Evolutionary conservation across 2,329 filamentous ascomycete species (phyloP), one percentile per base, ranked within the genome.

Genomic region (Verticillium klebahnii): DNA sequence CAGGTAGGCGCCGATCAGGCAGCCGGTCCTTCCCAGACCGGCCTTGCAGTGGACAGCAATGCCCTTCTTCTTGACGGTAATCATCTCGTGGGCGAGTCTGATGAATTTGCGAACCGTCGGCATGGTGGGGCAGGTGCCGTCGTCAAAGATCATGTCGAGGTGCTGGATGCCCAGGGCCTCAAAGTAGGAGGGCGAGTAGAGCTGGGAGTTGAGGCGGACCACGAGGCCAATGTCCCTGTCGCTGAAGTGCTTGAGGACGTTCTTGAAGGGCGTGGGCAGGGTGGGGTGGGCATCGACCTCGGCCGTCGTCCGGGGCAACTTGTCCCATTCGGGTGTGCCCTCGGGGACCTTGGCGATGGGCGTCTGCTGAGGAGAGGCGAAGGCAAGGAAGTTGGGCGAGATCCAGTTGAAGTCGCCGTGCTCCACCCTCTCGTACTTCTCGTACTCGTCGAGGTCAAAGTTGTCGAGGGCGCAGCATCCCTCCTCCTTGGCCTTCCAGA

Each of bases 321-420:
- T 82, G 14, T 86, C 83, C 76, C 89, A 97, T 66, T 89, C 80
- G 15, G 93, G 89, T 7, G 92, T 91, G 50, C 85, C 86, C 62
- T 87, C 83, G 9, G 88, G 83, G 61, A 97, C 88, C 65, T 89
- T 88, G 61, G 87, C 84, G 14, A 90, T 85, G 5, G 93, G 91
- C 61, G 86, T 83, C 70, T 93, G 89, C 75, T 98, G 93, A 12
- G 95, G 95, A 23, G 94, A 98, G 55, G 95, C 95, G 74, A 99
- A 98, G 25, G 95, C 95, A 59, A 99, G 85, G 79, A 99, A 99
- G 71, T 93, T 83, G 9, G 94, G 93, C 6, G 93, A 96, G 63
- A 99, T 86, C 95, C 95, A 99, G 85, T 99, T 99, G 89, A 99
- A 99, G 78, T 99, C 95, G 66, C 95, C 95, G 82, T 97, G 93